Base-by-base conservation (phyloP, 2,329 filamentous ascomycete species). In the Colletotrichum abscissum region DNA sequence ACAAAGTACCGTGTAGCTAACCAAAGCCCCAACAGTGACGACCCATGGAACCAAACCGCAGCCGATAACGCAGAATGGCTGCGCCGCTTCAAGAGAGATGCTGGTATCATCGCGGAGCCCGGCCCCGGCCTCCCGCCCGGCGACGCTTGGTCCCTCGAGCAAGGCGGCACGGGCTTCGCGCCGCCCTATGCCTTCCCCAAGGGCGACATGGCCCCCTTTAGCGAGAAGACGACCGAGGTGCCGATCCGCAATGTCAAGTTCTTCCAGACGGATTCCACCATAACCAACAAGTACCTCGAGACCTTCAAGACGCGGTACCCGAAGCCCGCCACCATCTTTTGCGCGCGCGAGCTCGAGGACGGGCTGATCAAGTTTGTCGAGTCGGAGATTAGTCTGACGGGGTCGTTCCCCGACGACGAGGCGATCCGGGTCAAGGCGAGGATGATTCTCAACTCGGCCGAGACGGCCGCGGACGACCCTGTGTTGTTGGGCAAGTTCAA, bases 31-130 rank as follows among this genome's bases (percentile, higher is more conserved):
- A 28, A 3, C 57, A 90, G 88, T 69, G 90, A 92, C 69, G 90
- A 92, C 76, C 88, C 89, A 2, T 91, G 89, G 88, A 92, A 92
- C 78, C 88, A 90, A 76, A 92, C 90, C 0, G 88, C 89, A 1
- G 90, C 90, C 35, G 90, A 92, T 77, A 92, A 92, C 75, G 85
- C 84, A 1, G 90, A 92, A 79, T 92, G 90, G 90, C 84, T 92
- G 14, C 84, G 86, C 69, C 86, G 90, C 57, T 92, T 92, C 82
- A 92, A 92, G 79, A 86, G 89, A 12, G 86, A 89, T 60, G 84
- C 83, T 0, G 89, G 89, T 22, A 87, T 92, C 35, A 79, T 88
- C 1, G 79, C 83, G n/a, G 82, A 84, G 11, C 80, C 83, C 5
- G 88, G 89, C 0, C 89, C 89, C 0, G 89, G 88, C 2, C 82